These are phyloP conservation scores for Malus asiatica DNA, from an alignment of 306 rosid genomes.

Conservation along the genomic window DNA sequence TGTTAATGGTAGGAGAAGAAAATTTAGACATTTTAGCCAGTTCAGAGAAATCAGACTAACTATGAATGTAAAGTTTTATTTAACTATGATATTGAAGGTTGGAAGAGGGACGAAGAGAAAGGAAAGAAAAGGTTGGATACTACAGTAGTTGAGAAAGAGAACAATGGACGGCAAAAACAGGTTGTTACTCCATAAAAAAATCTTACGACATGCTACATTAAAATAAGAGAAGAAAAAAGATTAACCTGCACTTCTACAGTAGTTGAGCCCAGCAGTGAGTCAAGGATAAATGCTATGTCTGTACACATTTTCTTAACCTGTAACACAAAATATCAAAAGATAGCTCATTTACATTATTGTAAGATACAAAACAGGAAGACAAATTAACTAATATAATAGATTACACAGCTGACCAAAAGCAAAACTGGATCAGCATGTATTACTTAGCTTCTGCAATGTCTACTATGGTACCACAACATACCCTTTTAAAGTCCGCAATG, in stretches of 20 bases:
- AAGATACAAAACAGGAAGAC: conserved; percentile 1
- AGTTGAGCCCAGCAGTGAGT: conserved; percentile 62
- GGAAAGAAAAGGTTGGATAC: background rate
- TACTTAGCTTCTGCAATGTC: background rate
- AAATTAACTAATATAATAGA: background rate
- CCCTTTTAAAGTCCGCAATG: conserved; percentile 89
- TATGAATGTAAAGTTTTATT: background rate
- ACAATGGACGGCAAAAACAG: background rate
- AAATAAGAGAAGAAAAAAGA: conserved; percentile 12
- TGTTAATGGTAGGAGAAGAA: background rate
- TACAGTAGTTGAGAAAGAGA: background rate
- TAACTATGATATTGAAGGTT: background rate
- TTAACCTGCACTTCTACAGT: conserved; percentile 79
- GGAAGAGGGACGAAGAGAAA: background rate
- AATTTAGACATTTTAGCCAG: background rate
- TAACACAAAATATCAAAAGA: background rate
- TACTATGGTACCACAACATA: conserved; percentile 25
- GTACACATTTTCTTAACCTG: conserved; percentile 77
- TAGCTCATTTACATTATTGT: background rate
- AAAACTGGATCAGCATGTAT: background rate
- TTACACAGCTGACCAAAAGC: background rate
- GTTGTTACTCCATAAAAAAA: background rate
- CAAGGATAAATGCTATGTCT: conserved; percentile 72
- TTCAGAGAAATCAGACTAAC: background rate
- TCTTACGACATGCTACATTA: background rate